These are phyloP conservation scores for Podaxis sp. DNA, from an alignment of 768 basidiomycete species.

Conservation along the genomic window DNA sequence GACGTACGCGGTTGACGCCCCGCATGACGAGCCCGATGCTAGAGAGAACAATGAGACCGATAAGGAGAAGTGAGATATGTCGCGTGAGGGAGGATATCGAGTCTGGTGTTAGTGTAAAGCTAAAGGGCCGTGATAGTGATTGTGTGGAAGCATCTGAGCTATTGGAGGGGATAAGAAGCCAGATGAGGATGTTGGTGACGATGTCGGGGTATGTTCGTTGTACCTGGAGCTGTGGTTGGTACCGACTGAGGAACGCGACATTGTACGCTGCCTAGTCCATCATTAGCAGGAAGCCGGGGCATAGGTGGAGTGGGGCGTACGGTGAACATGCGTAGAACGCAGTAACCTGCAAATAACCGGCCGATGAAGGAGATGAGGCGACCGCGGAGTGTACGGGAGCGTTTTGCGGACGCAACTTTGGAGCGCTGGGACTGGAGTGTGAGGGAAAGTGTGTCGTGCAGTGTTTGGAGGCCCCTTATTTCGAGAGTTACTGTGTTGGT, in stretches of 20 bases:
- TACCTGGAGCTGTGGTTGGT: conserved; percentile 27
- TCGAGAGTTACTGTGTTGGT: conserved; percentile 47
- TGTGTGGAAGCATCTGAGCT: no score
- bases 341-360: conserved; percentile 64
- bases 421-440: conserved; percentile 51
- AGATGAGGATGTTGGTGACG: conserved; percentile 31
- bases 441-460: conserved; percentile 65
- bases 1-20: conserved; percentile 58
- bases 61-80: conserved; percentile 61
- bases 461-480: conserved; percentile 58
- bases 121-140: conserved; percentile 14
- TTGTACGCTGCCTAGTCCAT: conserved; percentile 36
- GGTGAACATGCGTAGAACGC: conserved; percentile 56
- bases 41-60: conserved; percentile 74
- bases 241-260: conserved; percentile 37
- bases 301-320: conserved; percentile 36
- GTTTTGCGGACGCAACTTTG: conserved; percentile 47
- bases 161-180: conserved; percentile 28
- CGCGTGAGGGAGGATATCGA: conserved; percentile 41
- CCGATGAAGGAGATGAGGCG: conserved; percentile 44
- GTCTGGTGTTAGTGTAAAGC: conserved; percentile 23
- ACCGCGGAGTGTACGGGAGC: conserved; percentile 54
- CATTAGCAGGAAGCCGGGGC: background rate
- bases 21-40: conserved; percentile 69
- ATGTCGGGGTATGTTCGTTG: conserved; percentile 37